Conservation (phyloP, 2,329 filamentous ascomycete genomes). For the Trichoderma sp. region DNA sequence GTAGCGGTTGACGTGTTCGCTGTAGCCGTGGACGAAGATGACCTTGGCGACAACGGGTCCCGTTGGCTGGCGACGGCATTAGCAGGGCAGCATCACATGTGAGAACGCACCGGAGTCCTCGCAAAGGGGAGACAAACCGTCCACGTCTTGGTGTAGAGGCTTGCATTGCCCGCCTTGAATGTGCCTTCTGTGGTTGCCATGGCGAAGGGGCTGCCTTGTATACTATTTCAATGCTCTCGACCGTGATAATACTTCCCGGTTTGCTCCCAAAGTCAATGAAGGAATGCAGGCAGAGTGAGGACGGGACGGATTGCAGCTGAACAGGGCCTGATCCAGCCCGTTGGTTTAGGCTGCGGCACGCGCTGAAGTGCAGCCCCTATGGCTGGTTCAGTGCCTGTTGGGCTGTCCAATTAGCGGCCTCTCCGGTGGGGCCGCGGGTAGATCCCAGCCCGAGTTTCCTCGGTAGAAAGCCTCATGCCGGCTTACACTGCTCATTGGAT, state of each 20-base stretch:
- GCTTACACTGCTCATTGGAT: background rate
- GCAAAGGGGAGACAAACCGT: constrained; percentile 43
- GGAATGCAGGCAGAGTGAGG: background rate
- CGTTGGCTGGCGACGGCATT: constrained; percentile 44
- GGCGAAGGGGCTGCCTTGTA: background rate
- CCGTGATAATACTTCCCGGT: too few species aligned
- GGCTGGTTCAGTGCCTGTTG: background rate
- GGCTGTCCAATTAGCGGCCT: background rate
- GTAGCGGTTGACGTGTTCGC: constrained; percentile 79
- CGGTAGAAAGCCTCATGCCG: background rate
- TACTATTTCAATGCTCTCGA: background rate
- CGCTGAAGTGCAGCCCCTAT: background rate
- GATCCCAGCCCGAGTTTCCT: background rate
- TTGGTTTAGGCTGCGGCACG: background rate
- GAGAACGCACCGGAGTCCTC: background rate
- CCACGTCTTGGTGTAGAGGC: constrained; percentile 57
- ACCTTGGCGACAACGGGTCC: constrained; percentile 64
- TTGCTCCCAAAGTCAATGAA: background rate
- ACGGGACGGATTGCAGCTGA: background rate
- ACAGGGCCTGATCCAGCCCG: background rate
- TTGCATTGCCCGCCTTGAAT: constrained; percentile 44
- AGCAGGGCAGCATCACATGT: background rate
- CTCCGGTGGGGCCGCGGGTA: background rate
- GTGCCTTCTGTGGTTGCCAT: constrained; percentile 49
- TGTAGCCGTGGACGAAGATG: constrained; percentile 85